Base-by-base conservation (phyloP, 495 filamentous ascomycete species). In the Aspergillus olivimuriae region DNA sequence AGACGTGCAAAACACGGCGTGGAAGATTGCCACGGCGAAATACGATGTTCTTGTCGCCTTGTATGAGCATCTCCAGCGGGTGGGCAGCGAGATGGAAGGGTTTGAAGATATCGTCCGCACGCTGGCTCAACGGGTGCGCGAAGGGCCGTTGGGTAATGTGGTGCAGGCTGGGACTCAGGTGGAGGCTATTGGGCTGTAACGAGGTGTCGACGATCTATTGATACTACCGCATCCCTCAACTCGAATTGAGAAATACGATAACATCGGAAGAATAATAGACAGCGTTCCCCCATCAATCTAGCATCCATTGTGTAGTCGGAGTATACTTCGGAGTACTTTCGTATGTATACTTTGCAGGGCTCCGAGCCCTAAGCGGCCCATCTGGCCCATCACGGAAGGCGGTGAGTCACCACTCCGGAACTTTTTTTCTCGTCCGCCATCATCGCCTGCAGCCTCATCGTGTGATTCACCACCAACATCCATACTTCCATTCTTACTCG, bases 11-110 rank as follows among this genome's bases (percentile, higher is more conserved):
- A 76, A 67, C 50, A 68, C 72, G 0, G 75, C 78, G 4, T 84
- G 78, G 66, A 70, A 74, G 47, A 64, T 84, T 32, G 80, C 77
- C 4, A 71, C 65, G 16, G 75, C 76, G 2, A 83, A 81, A 52
- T 75, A 75, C 50, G 78, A 77, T 39, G 75, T 74, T 3, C 47
- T 83, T 26, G 67, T 68, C 2, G 61, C 62, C 12, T 52, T 84
- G 20, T 53, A 71, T 35, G 41, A 55, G 7, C 51, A 42, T 8
- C 49, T 77, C 5, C 53, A 62, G 39, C 49, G 57, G 23, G 52
- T 41, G n/a, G 52, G 55, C 12, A 60, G 50, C 0, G 53, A 63
- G 24, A 56, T 53, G 28, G 55, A 56, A 35, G 65, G 63, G 16
- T 60, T 70, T 35, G 63, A 70, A 30, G 68, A 74, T 38, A 74